A percentile compares a stretch with the other conserved stretches of the same genome.
Conservation (phyloP, 352 stramenopile species). For the Phytophthora sp. region DNA sequence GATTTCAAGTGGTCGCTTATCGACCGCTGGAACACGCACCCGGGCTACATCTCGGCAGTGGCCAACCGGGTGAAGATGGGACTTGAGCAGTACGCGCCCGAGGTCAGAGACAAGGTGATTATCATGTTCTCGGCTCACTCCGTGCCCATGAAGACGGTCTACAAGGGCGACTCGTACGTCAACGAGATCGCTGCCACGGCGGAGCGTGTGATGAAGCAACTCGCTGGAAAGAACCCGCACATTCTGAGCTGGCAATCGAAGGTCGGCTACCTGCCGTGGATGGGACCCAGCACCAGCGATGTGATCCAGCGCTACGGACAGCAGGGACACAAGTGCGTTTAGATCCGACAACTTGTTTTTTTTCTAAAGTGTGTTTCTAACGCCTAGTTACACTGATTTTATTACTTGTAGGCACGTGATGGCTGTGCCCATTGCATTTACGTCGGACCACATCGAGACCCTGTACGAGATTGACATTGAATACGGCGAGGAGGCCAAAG, state of each 20-base stretch:
- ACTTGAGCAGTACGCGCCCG: slow-evolving; percentile 91
- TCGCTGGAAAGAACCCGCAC: slow-evolving; percentile 76
- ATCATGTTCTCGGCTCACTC: slow-evolving; percentile 93
- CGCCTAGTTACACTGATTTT: not conserved
- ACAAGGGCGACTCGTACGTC: slow-evolving; percentile 90
- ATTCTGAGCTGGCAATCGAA: slow-evolving; percentile 97
- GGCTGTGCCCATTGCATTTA: slow-evolving; percentile 98
- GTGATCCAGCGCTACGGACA: slow-evolving; percentile 93
- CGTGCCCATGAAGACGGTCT: slow-evolving; percentile 90
- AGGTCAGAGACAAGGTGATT: slow-evolving; percentile 89
- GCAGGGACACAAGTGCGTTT: slow-evolving; percentile 90
- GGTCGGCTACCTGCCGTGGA: slow-evolving; percentile 98
- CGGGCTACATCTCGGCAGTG: slow-evolving; percentile 96
- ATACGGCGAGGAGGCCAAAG: slow-evolving; percentile 96
- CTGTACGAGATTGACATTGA: slow-evolving; percentile 99
- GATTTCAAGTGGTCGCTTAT: slow-evolving; percentile 88
- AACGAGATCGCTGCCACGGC: slow-evolving; percentile 83
- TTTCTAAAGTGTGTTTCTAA: slow-evolving; percentile 12
- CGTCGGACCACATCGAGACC: slow-evolving; percentile 99
- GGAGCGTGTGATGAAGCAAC: slow-evolving; percentile 76
- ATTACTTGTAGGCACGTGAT: slow-evolving; percentile 84
- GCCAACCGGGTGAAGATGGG: slow-evolving; percentile 92
- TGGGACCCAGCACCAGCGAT: slow-evolving; percentile 97
- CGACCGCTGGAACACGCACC: slow-evolving; percentile 94
- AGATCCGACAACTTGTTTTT: not conserved